Evolutionary conservation across 2,329 filamentous ascomycete species (phyloP).

Genomic region (Daldinia sp.): DNA sequence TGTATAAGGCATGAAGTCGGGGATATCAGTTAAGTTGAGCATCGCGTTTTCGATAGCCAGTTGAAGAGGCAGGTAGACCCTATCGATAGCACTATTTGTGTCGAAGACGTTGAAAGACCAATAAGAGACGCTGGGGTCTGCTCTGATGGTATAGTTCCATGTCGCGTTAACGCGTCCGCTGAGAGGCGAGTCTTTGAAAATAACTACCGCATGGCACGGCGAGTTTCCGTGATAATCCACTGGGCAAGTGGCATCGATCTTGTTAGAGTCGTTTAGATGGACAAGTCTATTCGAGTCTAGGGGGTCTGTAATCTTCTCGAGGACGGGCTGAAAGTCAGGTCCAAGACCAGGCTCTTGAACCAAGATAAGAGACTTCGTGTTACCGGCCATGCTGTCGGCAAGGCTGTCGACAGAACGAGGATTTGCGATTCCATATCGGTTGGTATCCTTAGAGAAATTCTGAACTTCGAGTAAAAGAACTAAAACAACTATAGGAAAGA

Average conservation of each 20-base stretch:
- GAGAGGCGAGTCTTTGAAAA: constrained; percentile 76
- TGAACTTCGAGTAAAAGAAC: constrained; percentile 47
- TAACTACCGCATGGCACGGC: constrained; percentile 77
- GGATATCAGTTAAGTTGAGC: constrained; percentile 39
- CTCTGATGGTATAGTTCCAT: constrained; percentile 82
- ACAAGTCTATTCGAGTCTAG: constrained; percentile 40
- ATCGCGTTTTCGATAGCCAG: constrained; percentile 55
- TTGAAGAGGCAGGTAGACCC: constrained; percentile 77
- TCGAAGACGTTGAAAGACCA: constrained; percentile 66
- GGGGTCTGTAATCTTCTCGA: constrained; percentile 42
- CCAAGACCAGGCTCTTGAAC: constrained; percentile 42
- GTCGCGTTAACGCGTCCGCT: constrained; percentile 60
- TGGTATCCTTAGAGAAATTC: constrained; percentile 42
- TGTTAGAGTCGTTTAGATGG: constrained; percentile 29
- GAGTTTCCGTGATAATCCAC: constrained; percentile 68
- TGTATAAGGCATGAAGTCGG: constrained; percentile 45
- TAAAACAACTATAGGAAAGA: constrained; percentile 46
- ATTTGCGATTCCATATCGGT: constrained; percentile 42
- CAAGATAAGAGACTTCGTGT: constrained; percentile 45
- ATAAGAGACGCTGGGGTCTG: constrained; percentile 69
- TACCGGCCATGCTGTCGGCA: constrained; percentile 40
- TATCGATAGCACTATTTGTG: constrained; percentile 71
- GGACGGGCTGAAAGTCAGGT: constrained; percentile 43
- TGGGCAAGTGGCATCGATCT: constrained; percentile 42
- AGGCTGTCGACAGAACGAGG: constrained; percentile 39